Base-by-base conservation (phyloP, 495 filamentous ascomycete species). In the Collariella sp. region DNA sequence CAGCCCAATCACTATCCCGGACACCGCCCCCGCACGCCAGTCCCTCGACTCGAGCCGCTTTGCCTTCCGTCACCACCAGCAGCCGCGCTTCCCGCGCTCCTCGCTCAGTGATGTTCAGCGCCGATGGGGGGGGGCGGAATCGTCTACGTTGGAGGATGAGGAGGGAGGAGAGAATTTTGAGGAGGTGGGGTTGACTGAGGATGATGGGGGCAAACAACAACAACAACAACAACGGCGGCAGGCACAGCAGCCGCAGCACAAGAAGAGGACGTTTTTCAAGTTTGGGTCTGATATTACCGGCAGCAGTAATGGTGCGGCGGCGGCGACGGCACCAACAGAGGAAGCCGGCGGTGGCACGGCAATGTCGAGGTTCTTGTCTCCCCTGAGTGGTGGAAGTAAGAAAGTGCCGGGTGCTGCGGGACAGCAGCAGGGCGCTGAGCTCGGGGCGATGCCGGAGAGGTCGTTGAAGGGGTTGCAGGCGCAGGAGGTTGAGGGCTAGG, bases 121-220 rank as follows among this genome's bases (percentile, higher is more conserved):
- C 19, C 26, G 33, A 1, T 26, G 38, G 75, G 67, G 76, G 43
- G 68, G 69, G 58, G n/a, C n/a, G n/a, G 74, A 79, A 31, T 73
- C 78, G 26, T 71, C 80, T 12, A 84, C 82, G 51, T 79, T 82
- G 29, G 89, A 93, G 54, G 60, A 65, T 33, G 43, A n/a, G 4
- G 83, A 79, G 50, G 77, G 81, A 34, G 88, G 90, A 50, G 88
- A 91, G 59, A 67, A 71, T 24, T 96, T 97, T 63, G 93, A 97
- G 65, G 94, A 98, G 7, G 88, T 98, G 4, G 89, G 88, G 0
- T 73, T 98, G 16, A 82, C 85, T 43, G 91, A 93, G 54, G 87
- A 63, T 3, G 51, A 36, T 26, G 76, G 49, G 73, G 76, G 33
- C 76, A 83, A 0, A 2, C 18, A 13, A 5, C 48, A 58, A 4